Percentiles rank a stretch among this genome's conserved stretches.
Evolutionary conservation across 306 rosid species (phyloP).

Genomic region (Benincasa hispida): DNA sequence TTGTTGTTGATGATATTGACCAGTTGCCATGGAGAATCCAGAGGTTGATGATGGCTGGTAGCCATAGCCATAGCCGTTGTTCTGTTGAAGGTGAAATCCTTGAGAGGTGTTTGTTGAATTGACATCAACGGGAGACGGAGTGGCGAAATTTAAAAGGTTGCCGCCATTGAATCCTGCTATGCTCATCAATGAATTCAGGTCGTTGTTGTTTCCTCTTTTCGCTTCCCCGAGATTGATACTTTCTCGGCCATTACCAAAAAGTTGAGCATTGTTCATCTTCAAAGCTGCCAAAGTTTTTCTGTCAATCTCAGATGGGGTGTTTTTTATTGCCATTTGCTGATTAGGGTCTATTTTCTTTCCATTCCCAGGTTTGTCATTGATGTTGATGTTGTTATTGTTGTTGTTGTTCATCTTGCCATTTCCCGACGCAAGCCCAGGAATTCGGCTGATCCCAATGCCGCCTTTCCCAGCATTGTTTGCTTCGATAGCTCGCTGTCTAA

Average conservation of each 20-base stretch:
- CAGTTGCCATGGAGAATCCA: slow-evolving; percentile 19
- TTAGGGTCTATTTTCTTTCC: slow-evolving; percentile 34
- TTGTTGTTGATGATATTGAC: slow-evolving; percentile 27
- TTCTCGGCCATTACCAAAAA: neutral
- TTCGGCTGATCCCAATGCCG: slow-evolving; percentile 6
- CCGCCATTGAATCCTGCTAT: slow-evolving; percentile 58
- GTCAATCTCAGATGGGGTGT: slow-evolving; percentile 29
- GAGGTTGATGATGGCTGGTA: slow-evolving; percentile 6
- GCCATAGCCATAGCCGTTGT: slow-evolving; percentile 14
- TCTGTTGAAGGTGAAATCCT: slow-evolving; percentile 33
- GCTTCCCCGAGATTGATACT: slow-evolving; percentile 35
- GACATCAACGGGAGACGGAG: slow-evolving; percentile 26
- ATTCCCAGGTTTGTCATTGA: slow-evolving; percentile 11
- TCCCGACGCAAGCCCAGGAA: slow-evolving; percentile 2
- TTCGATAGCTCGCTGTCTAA: slow-evolving; percentile 44
- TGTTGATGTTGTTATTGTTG: neutral
- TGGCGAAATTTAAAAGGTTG: slow-evolving; percentile 16
- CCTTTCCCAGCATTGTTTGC: slow-evolving; percentile 34
- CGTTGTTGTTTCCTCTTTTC: slow-evolving; percentile 29
- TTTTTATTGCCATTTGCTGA: slow-evolving; percentile 36
- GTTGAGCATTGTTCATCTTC: slow-evolving; percentile 37
- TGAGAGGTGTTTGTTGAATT: slow-evolving; percentile 37
- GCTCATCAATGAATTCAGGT: slow-evolving; percentile 59
- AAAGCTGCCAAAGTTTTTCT: slow-evolving; percentile 53
- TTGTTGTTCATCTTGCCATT: slow-evolving; percentile 24